phyloP scores from a whole-genome alignment of 495 filamentous ascomycete species.

The Aspergillus cristatus region DNA sequence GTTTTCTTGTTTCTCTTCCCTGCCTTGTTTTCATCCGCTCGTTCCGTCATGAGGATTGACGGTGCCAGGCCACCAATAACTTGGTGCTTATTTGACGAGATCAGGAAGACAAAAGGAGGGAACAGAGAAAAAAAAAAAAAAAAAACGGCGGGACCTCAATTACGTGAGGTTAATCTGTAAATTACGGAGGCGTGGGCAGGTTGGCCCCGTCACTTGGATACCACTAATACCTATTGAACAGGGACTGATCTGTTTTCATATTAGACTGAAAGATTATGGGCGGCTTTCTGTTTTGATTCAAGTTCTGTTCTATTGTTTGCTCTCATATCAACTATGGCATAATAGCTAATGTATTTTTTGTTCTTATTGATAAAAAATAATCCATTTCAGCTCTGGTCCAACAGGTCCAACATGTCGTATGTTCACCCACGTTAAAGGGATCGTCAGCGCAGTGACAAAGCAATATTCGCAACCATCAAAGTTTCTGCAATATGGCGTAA shows the following conservation, averaged over 20 bases:
- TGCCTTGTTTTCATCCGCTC: background rate
- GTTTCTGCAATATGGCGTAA: no score
- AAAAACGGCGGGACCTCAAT: background rate
- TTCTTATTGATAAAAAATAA: no score
- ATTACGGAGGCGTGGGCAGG: slow-evolving; percentile 39
- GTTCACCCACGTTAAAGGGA: no score
- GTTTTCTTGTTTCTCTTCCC: background rate
- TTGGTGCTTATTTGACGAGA: background rate
- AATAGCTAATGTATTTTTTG: background rate
- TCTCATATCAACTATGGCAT: background rate
- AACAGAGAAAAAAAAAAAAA: no score
- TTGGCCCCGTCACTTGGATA: slow-evolving; percentile 18
- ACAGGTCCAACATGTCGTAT: no score
- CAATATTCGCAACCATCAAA: no score
- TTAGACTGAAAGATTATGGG: slow-evolving; percentile 19
- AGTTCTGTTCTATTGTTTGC: slow-evolving; percentile 10
- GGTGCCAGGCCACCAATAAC: background rate
- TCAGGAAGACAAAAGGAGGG: no score
- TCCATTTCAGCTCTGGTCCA: no score
- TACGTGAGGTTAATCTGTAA: slow-evolving; percentile 20
- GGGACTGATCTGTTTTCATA: slow-evolving; percentile 3
- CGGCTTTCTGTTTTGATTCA: slow-evolving; percentile 10
- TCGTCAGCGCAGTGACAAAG: no score
- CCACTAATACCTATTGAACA: background rate
- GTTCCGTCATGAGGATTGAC: background rate